These are phyloP conservation scores for Arthrobotrys sphaeroides DNA, from an alignment of 2,329 filamentous ascomycete species.

Conservation along the genomic window DNA sequence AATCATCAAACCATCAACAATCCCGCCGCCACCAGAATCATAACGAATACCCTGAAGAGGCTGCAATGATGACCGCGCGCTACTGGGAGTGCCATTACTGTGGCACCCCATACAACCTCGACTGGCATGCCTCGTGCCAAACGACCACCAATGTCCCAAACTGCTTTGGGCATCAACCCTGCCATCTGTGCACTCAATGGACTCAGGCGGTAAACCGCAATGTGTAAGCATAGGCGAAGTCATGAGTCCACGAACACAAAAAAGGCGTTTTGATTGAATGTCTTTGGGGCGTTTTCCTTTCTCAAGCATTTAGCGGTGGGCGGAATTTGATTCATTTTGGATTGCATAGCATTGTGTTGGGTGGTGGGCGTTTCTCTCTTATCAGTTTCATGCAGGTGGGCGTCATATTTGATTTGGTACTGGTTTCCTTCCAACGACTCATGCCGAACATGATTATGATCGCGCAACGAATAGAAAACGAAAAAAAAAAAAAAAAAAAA, in stretches of 20 bases:
- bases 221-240: not conserved
- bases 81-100: slow-evolving; percentile 26
- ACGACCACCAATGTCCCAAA: not conserved
- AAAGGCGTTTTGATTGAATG: not conserved
- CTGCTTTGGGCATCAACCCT: slow-evolving; percentile 11
- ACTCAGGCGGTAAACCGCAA: not conserved
- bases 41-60: not conserved
- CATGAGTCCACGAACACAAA: not conserved
- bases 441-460: not conserved
- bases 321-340: not conserved
- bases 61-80: not conserved
- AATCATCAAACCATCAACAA: not conserved
- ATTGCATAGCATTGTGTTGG: not conserved
- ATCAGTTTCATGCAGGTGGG: not conserved
- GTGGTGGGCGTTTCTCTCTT: slow-evolving; percentile 11
- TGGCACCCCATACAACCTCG: not conserved
- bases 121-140: not conserved
- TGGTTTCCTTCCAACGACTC: not conserved
- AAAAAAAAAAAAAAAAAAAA: not conserved
- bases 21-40: not conserved
- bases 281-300: not conserved
- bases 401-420: not conserved
- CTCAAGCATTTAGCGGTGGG: slow-evolving; percentile 3
- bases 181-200: not conserved
- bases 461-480: not conserved